Evolutionary conservation across 495 filamentous ascomycete species (phyloP), one percentile per base, ranked within the genome.

Genomic region (Trichoderma orchidacearum): DNA sequence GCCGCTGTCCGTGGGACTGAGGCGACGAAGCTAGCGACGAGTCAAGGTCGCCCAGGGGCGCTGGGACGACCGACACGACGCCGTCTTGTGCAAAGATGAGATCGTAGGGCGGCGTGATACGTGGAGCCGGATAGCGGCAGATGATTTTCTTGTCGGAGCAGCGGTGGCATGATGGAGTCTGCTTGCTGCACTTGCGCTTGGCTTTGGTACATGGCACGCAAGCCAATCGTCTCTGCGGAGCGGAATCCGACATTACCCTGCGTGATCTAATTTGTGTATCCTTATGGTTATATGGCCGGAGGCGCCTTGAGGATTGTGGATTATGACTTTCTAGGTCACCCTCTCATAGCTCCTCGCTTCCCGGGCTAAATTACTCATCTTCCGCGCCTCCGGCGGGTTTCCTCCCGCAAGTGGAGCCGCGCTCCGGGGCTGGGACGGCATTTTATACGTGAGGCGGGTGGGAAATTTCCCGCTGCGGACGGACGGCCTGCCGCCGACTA

Each of bases 161-260:
- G 32, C 79, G 71, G 12, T 66, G 67, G 54, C 79, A 81, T 21
- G 65, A 62, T 11, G 77, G 79, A 25, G 66, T 66, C 6, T 65
- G 68, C 3, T 76, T 65, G 51, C 79, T 76, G 59, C 79, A 81
- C 15, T 75, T 72, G 13, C 78, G 66, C 59, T 80, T 81, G 8
- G 73, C 72, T 54, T 68, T 71, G 61, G 75, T 76, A 64, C 79
- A 81, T n/a, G 70, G 68, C 27, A 70, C 66, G 58, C 79, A 55
- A 11, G 53, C 53, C 12, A 48, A 5, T 7, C 41, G 41, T 23
- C 27, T 48, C 21, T 15, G 41, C 41, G 41, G 41, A 17, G 21
- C 18, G 21, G 21, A 15, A 48, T 25, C 41, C 41, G 41, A 17
- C 41, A 48, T 48, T 18, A 25, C 41, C 8, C n/a, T n/a, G n/a